phyloP scores from a whole-genome alignment of 768 basidiomycete genomes.

The Punctularia strigosozonata region DNA sequence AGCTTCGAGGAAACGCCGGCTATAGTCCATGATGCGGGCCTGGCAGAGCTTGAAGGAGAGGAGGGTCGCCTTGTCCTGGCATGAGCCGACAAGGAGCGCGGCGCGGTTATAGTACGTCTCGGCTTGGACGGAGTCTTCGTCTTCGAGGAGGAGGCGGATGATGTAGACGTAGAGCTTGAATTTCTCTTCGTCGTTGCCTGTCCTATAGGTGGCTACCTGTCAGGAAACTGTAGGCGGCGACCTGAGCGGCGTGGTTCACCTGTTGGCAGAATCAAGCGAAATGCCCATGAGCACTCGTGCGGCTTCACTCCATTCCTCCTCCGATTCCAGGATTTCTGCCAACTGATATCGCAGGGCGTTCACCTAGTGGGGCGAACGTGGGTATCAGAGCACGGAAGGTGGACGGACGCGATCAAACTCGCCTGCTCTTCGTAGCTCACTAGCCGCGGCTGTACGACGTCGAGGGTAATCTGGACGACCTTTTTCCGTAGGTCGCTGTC shows the following conservation, averaged over 20 bases:
- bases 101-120: constrained; percentile 97
- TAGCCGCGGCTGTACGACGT: constrained; percentile 60
- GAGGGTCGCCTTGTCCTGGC: constrained; percentile 66
- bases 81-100: constrained; percentile 74
- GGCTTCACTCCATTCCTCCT: constrained; percentile 91
- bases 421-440: constrained; percentile 97
- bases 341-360: constrained; percentile 77
- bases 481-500: constrained; percentile 50
- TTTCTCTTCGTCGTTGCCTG: constrained; percentile 59
- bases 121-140: constrained; percentile 95
- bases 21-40: constrained; percentile 89
- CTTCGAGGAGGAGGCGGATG: constrained; percentile 87
- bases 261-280: constrained; percentile 79
- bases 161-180: constrained; percentile 88
- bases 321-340: constrained; percentile 78
- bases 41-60: constrained; percentile 87
- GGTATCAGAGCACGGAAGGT: not conserved
- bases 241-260: constrained; percentile 32
- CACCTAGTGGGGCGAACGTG: constrained; percentile 35
- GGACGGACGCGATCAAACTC: constrained; percentile 15
- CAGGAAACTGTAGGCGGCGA: not conserved
- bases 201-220: not conserved
- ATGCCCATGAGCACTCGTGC: constrained; percentile 89
- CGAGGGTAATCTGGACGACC: constrained; percentile 66
- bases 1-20: constrained; percentile 88